A percentile compares a stretch with the other conserved stretches of the same genome.
phyloP scores from a whole-genome alignment of 2,329 filamentous ascomycete species.

The Aspergillus phoenicis region DNA sequence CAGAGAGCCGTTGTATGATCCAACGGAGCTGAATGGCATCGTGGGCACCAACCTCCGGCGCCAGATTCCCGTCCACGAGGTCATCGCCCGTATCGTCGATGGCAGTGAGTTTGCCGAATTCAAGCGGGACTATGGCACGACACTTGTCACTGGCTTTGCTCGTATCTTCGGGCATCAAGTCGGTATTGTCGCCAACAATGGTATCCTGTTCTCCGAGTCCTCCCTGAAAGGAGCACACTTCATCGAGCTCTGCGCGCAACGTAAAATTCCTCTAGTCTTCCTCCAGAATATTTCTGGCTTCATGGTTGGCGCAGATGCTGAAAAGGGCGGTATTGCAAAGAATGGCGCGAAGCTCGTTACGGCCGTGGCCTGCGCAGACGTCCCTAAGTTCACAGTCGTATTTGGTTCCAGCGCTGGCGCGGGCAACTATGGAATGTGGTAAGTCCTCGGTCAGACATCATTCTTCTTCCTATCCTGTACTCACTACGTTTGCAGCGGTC shows the following conservation, averaged over 20 bases:
- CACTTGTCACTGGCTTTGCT: constrained; percentile 89
- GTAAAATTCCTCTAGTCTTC: constrained; percentile 86
- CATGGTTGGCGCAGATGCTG: constrained; percentile 93
- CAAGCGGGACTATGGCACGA: constrained; percentile 86
- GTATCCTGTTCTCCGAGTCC: constrained; percentile 87
- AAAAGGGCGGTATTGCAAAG: constrained; percentile 94
- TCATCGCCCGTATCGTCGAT: constrained; percentile 91
- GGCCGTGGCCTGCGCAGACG: constrained; percentile 88
- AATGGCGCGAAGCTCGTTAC: constrained; percentile 97
- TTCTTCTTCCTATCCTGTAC: neutral
- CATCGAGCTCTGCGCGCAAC: constrained; percentile 89
- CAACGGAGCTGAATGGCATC: constrained; percentile 81
- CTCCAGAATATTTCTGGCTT: constrained; percentile 97
- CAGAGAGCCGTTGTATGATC: constrained; percentile 77
- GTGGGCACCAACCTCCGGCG: constrained; percentile 86
- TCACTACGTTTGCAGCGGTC: constrained; percentile 57
- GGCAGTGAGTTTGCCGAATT: constrained; percentile 90
- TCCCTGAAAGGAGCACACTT: constrained; percentile 95
- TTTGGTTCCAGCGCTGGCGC: constrained; percentile 92
- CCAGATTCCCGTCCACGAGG: constrained; percentile 81
- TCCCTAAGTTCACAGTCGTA: constrained; percentile 96
- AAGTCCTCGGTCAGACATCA: constrained; percentile 28
- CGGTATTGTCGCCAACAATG: constrained; percentile 93
- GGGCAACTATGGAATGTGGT: constrained; percentile 97
- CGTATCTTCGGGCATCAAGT: constrained; percentile 86